Conservation (phyloP, 129 eudicot genomes). For the Escallonia rubra region DNA sequence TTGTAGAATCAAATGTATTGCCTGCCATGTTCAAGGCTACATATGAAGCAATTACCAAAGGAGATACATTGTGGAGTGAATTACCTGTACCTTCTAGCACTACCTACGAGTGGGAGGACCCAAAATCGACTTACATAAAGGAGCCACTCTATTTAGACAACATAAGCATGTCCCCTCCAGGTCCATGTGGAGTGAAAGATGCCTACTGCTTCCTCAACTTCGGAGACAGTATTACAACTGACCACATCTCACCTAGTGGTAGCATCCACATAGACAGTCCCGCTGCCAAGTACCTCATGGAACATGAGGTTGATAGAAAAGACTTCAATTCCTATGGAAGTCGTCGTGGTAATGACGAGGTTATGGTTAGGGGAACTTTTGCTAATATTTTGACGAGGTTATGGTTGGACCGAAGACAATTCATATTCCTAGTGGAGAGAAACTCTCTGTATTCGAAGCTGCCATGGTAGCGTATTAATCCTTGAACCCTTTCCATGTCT, state of each 20-base stretch:
- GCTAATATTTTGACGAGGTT: conserved; percentile 23
- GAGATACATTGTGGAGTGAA: conserved; percentile 23
- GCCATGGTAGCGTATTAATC: conserved; percentile 9
- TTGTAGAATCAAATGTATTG: conserved; percentile 22
- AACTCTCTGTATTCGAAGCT: conserved; percentile 23
- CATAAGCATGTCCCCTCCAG: conserved; percentile 22
- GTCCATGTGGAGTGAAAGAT: conserved; percentile 14
- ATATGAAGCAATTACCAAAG: conserved; percentile 21
- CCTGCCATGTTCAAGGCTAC: conserved; percentile 26
- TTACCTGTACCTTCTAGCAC: conserved; percentile 17
- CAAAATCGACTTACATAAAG: conserved; percentile 18
- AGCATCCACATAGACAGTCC: conserved; percentile 26
- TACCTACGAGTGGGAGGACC: conserved; percentile 26
- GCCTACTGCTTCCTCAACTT: conserved; percentile 18
- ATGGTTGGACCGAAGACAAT: conserved; percentile 31
- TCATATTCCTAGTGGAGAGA: conserved; percentile 22
- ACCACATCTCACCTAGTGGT: conserved; percentile 29
- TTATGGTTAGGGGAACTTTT: conserved; percentile 31
- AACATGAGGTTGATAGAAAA: conserved; percentile 20
- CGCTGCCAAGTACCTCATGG: conserved; percentile 21
- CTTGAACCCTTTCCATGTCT: too few species aligned
- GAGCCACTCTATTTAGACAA: conserved; percentile 17
- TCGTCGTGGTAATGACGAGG: conserved; percentile 28
- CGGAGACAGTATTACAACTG: conserved; percentile 21
- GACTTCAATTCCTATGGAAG: conserved; percentile 30